These are phyloP conservation scores for Globisporangium orthogonon DNA, from an alignment of 352 stramenopile species.

Conservation along the genomic window DNA sequence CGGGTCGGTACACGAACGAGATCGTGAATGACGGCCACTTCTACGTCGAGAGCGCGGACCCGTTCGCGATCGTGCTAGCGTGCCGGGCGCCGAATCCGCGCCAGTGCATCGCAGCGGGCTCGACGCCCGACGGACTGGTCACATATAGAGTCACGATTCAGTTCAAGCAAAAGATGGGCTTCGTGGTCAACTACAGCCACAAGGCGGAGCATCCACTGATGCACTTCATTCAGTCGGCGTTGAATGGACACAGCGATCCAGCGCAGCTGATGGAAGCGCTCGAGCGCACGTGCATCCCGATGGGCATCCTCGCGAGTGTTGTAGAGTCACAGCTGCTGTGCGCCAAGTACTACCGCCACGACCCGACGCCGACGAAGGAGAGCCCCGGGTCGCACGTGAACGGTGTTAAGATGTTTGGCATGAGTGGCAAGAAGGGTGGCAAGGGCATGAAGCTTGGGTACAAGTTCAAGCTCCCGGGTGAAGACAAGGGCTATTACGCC, in stretches of 20 bases:
- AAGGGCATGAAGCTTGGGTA: slow-evolving; percentile 86
- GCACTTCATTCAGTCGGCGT: slow-evolving; percentile 80
- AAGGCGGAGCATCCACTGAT: slow-evolving; percentile 80
- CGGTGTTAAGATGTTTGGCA: slow-evolving; percentile 39
- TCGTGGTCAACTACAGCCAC: slow-evolving; percentile 85
- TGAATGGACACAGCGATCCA: slow-evolving; percentile 77
- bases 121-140: slow-evolving; percentile 63
- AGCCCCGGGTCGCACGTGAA: slow-evolving; percentile 17
- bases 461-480: slow-evolving; percentile 81
- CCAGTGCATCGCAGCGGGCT: slow-evolving; percentile 58
- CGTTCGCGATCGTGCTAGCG: slow-evolving; percentile 78
- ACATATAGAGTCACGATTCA: slow-evolving; percentile 80
- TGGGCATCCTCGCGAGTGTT: slow-evolving; percentile 76
- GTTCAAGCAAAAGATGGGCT: slow-evolving; percentile 86
- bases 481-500: slow-evolving; percentile 82
- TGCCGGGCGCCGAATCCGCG: slow-evolving; percentile 68
- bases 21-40: slow-evolving; percentile 70
- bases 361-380: slow-evolving; percentile 38
- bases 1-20: slow-evolving; percentile 71
- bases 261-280: slow-evolving; percentile 76
- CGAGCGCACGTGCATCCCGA: slow-evolving; percentile 76
- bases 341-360: slow-evolving; percentile 79
- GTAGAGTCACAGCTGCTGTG: slow-evolving; percentile 82
- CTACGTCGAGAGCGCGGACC: slow-evolving; percentile 78
- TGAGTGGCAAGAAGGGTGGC: slow-evolving; percentile 63